Evolutionary conservation across 371 early-diverging fungal genomes (phyloP), one percentile per base, ranked within the genome.

Genomic region (Mortierella sp.): DNA sequence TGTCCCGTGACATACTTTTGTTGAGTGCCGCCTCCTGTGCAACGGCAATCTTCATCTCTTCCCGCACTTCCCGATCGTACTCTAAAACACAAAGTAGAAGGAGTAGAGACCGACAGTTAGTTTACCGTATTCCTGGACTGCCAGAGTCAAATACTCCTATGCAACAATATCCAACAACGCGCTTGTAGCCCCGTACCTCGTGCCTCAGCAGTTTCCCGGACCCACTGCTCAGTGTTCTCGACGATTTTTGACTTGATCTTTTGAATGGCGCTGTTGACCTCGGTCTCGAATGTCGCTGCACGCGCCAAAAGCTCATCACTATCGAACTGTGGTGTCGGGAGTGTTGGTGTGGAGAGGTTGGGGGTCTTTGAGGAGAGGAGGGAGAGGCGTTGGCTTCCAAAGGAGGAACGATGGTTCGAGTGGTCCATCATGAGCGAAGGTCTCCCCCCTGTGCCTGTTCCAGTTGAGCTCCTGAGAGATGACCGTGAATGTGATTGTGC

Each of bases 161-260:
- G 16, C 5, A 35, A 18, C 0, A 63, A 18, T 18, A 18, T 14
- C 7, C 35, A 18, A 18, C 2, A 16, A 35, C 35, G 18, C 63
- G 16, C 18, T 7, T 35, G 63, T 7, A 63, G 2, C 14, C 63
- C 35, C 58, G 2, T 78, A 78, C 82, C 82, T 74, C 76, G 79
- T 8, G 70, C 74, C 21, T 83, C 76, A 12, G 81, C 46, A 54
- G 78, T 74, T 10, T 81, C 81, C 32, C 77, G 74, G 18, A 80
- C 81, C 84, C 84, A 84, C 29, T 75, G 78, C 8, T 78, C 81
- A 24, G 81, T 78, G 49, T 72, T 78, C 1, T 81, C 78, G 7
- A 78, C 29, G 35, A 84, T 84, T 74, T 73, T 80, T n/a, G 78
- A 35, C 75, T 81, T 84, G 58, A 78, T 78, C 49, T 73, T 78